Evolutionary conservation across 352 stramenopile species (phyloP), one percentile per base, ranked within the genome.

Genomic region (Pythium chondricola): DNA sequence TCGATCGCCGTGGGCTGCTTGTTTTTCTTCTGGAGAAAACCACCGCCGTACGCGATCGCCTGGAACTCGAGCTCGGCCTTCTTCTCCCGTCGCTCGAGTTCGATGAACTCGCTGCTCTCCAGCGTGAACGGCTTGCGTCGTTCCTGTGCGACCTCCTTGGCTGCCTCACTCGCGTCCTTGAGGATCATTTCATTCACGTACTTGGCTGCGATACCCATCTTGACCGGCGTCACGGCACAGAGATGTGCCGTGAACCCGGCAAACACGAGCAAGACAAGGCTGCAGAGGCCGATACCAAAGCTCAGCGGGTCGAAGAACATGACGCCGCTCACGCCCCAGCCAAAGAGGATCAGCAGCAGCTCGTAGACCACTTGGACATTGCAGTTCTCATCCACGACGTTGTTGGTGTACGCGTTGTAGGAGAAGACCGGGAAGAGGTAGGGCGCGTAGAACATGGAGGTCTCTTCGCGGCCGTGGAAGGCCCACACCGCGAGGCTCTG

Each of bases 351-450:
- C 22, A 93, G 41, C 7, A 96, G 66, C 0, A 85, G 43, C 38
- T 74, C 60, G 52, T 94, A 94, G 5, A 93, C 61, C 49, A 83
- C 55, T 14, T 70, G 42, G 11, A 85, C 74, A 30, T 85, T 79
- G 10, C 55, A 49, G 18, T 75, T 96, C 52, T 96, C 79, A 39
- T 97, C 81, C 30, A 90, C 66, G 27, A 97, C 70, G 54, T 97
- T 95, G 69, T 96, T 93, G 9, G 74, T 93, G 56, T 81, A 84
- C 2, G 89, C 77, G 40, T 96, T 89, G 66, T 96, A 95, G 14
- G 83, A 88, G 54, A 93, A 97, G 4, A 93, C 70, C 9, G 89
- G 89, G 33, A 97, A 95, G 20, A 97, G 47, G 43, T 93, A 95
- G 8, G 80, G 85, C 29, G 85, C 89, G 48, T 86, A 91, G 53